A percentile compares a stretch with the other conserved stretches of the same genome.
Evolutionary conservation across 345 rosid species (phyloP).

Genomic region (Boechera stricta): DNA sequence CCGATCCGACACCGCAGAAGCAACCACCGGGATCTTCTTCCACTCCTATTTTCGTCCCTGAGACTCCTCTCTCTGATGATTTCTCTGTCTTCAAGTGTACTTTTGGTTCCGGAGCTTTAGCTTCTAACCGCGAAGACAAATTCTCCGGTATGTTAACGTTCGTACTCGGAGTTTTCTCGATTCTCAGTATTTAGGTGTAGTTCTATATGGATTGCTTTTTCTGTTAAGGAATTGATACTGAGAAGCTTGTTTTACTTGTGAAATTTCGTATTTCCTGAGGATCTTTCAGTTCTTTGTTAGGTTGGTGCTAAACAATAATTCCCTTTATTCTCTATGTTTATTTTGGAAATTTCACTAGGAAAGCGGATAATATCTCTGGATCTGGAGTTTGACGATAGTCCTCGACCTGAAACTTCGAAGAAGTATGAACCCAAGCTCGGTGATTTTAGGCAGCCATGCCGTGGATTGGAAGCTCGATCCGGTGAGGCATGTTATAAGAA

Average conservation of each 20-base stretch:
- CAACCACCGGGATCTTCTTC: conserved; percentile 38
- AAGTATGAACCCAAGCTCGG: conserved; percentile 41
- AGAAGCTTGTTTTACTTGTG: not conserved
- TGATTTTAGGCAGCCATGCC: conserved; percentile 33
- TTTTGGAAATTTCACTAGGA: conserved; percentile 45
- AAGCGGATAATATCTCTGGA: conserved; percentile 67
- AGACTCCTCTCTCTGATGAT: conserved; percentile 65
- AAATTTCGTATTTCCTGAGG: not conserved
- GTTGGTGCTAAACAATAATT: not conserved
- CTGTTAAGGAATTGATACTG: not conserved
- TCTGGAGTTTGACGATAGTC: conserved; percentile 66
- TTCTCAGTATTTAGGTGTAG: not conserved
- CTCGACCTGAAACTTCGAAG: conserved; percentile 42
- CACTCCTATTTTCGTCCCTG: conserved; percentile 61
- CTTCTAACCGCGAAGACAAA: conserved; percentile 34
- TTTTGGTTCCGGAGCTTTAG: conserved; percentile 34
- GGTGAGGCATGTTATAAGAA: conserved; percentile 24
- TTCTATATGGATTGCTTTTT: no score
- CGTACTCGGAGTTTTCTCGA: not conserved
- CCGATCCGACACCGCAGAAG: conserved; percentile 51
- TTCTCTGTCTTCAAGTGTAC: conserved; percentile 52
- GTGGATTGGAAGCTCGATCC: conserved; percentile 41
- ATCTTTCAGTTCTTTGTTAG: no score
- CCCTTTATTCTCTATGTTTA: not conserved
- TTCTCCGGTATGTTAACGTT: conserved; percentile 42